These are phyloP conservation scores for Aphanomyces astaci DNA, from an alignment of 352 stramenopile genomes.

Conservation along the genomic window DNA sequence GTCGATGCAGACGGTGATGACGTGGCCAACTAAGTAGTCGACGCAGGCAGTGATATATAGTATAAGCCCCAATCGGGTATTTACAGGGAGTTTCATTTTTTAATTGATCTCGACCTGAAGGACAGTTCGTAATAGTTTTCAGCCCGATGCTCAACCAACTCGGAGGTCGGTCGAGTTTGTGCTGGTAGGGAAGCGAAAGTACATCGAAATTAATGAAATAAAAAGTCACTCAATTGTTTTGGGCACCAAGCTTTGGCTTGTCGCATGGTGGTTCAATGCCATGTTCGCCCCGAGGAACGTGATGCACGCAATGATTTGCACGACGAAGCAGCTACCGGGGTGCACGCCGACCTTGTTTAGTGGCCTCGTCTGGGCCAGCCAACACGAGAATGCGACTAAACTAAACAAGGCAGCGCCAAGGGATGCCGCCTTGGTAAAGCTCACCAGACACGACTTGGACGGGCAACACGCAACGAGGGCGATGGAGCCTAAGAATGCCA, in stretches of 20 bases:
- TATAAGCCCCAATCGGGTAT: too few species aligned
- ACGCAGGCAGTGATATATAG: too few species aligned
- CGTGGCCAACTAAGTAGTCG: too few species aligned
- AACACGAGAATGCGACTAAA: slow-evolving; percentile 11
- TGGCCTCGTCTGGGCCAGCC: not conserved
- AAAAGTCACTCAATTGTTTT: slow-evolving; percentile 1
- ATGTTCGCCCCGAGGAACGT: not conserved
- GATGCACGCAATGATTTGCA: not conserved
- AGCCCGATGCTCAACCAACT: too few species aligned
- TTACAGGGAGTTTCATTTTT: too few species aligned
- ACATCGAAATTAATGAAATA: not conserved
- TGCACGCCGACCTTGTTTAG: slow-evolving; percentile 2
- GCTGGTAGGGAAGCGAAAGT: not conserved
- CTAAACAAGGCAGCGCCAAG: not conserved
- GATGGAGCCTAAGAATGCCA: not conserved
- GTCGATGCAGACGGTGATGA: not conserved
- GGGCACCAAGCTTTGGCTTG: not conserved
- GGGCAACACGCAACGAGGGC: not conserved
- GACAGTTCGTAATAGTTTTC: too few species aligned
- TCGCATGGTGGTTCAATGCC: slow-evolving; percentile 1
- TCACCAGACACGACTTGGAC: not conserved
- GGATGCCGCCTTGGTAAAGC: not conserved
- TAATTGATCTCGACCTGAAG: too few species aligned
- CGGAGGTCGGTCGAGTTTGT: not conserved
- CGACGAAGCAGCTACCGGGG: not conserved